Percentiles rank a stretch among this genome's conserved stretches.
These are phyloP conservation scores for Entamoeba invadens DNA, from an alignment of 208 protist species.

Conservation along the genomic window DNA sequence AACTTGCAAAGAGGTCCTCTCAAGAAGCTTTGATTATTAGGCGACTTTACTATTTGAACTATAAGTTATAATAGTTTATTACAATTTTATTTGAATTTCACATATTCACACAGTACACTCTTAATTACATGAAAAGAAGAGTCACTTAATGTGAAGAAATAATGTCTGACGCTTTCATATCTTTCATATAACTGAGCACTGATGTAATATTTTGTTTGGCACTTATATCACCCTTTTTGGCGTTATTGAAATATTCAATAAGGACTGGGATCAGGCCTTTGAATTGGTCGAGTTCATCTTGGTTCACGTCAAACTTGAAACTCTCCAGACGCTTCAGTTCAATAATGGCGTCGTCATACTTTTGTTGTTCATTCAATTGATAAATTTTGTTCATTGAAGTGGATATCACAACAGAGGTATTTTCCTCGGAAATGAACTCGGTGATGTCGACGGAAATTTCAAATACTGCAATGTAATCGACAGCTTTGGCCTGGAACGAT, in stretches of 20 bases:
- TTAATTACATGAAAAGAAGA: too few relatives aligned
- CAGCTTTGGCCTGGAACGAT: neutral
- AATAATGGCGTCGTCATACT: neutral
- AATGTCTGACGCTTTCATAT: too few relatives aligned
- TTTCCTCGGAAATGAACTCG: neutral
- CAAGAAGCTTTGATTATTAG: slow-evolving; percentile 29
- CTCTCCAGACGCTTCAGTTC: neutral
- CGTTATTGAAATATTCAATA: too few relatives aligned
- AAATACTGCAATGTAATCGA: neutral
- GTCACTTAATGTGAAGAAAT: too few relatives aligned
- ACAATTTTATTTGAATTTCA: too few relatives aligned
- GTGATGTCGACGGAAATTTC: neutral
- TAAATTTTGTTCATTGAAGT: neutral
- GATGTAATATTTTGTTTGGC: too few relatives aligned
- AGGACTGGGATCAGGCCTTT: neutral
- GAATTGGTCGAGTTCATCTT: neutral
- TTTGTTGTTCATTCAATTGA: neutral
- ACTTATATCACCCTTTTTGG: too few relatives aligned
- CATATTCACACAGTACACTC: too few relatives aligned
- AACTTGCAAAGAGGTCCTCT: slow-evolving; percentile 33
- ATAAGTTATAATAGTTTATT: too few relatives aligned
- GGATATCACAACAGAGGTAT: neutral
- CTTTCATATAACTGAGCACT: too few relatives aligned
- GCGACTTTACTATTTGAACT: too few relatives aligned
- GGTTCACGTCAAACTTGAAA: neutral